Base-by-base conservation (phyloP, 106 monocot species). In the Dioscorea alata region DNA sequence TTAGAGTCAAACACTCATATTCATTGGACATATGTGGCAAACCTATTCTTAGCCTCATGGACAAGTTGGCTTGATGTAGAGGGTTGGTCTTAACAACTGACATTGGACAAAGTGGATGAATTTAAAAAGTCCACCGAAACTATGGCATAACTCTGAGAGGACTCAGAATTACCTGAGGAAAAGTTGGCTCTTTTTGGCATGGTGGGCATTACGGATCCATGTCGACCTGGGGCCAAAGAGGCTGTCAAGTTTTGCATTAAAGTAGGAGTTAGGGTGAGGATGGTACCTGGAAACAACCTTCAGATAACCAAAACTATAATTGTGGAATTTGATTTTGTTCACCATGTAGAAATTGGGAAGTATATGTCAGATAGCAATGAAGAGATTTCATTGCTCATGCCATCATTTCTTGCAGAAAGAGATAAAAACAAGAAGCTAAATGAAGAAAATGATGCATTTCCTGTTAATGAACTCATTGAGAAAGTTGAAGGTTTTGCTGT, bases 1-100 rank as follows among this genome's bases (percentile, higher is more conserved):
- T 21, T 32, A 61, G 73, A 77, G 24, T 56, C 60, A 22, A 67
- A 74, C 63, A 83, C 89, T 74, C 82, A 92, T 75, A 63, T 97
- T 33, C 97, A 97, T 57, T 97, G 97, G 92, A 97, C 92, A 74
- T 92, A 92, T 17, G 96, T 92, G 73, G 97, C 97, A 71, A 92
- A 97, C 64, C 67, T 97, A 65, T 80, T 97, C 33, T 69, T 97
- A 63, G 69, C 89, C 10, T 89, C 74, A 32, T 97, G 92, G 64
- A 85, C 78, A 58, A 82, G 69, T 31, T 97, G 97, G 88, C 74
- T 97, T 66, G 80, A 78, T 56, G 10, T 59, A 12, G 74, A 82
- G 73, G 97, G 97, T 70, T 52, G 28, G 24, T 66, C 75, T 65
- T 65, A 81, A 52, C 58, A 75, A 57, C 76, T 97, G 72, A 82